phyloP scores from a whole-genome alignment of 164 flowering plant genomes.

The Chimonanthus praecox region DNA sequence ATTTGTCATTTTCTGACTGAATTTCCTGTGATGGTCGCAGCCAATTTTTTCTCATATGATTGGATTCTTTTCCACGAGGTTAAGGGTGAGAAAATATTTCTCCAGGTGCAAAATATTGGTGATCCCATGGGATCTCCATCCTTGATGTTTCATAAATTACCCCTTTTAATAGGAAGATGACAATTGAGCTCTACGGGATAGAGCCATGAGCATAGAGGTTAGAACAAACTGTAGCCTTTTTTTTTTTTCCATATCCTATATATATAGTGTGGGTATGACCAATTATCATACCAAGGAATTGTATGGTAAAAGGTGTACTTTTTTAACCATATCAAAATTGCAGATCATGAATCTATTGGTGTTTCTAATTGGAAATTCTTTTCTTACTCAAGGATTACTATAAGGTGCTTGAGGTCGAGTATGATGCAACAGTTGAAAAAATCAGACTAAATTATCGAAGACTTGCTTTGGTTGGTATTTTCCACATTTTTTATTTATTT shows the following conservation, averaged over 20 bases:
- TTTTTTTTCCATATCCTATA: too few species aligned
- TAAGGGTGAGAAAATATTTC: too few species aligned
- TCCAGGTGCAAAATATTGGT: too few species aligned
- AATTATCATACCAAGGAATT: background rate
- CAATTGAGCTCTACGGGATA: too few species aligned
- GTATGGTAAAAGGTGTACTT: background rate
- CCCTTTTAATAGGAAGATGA: too few species aligned
- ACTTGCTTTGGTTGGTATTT: slow-evolving; percentile 69
- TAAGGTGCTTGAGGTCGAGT: slow-evolving; percentile 77
- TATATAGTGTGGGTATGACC: background rate
- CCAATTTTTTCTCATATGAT: too few species aligned
- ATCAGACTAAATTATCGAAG: slow-evolving; percentile 62
- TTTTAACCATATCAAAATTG: background rate
- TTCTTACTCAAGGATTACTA: slow-evolving; percentile 53
- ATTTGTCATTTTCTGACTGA: too few species aligned
- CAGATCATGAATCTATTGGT: background rate
- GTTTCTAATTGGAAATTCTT: background rate
- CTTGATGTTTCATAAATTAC: too few species aligned
- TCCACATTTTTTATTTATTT: background rate
- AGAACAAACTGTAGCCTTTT: too few species aligned
- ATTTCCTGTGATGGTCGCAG: too few species aligned
- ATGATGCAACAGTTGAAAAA: slow-evolving; percentile 78
- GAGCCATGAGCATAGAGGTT: background rate
- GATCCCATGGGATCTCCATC: too few species aligned
- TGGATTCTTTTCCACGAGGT: too few species aligned